phyloP scores from a whole-genome alignment of 2,329 filamentous ascomycete species.

The Phaeosphaeriaceae sp. region DNA sequence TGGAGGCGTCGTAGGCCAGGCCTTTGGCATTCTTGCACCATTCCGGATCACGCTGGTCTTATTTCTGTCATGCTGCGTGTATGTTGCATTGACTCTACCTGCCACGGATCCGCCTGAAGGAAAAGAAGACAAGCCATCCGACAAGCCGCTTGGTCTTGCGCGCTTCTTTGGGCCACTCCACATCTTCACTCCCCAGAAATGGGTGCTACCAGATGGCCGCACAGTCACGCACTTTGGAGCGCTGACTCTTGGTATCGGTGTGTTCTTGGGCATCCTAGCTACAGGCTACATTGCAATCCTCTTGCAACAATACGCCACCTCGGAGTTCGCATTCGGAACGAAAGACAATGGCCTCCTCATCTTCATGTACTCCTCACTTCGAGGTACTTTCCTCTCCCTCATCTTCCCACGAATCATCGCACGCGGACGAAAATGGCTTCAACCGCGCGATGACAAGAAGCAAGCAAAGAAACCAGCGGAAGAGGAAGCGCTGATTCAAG shows the following conservation, averaged over 20 bases:
- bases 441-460: constrained; percentile 22
- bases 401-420: constrained; percentile 55
- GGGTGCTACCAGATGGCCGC: constrained; percentile 60
- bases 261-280: constrained; percentile 72
- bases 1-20: constrained; percentile 70
- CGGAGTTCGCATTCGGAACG: constrained; percentile 54
- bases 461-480: constrained; percentile 11
- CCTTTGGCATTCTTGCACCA: constrained; percentile 67
- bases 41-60: constrained; percentile 69
- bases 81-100: constrained; percentile 53
- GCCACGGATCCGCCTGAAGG: constrained; percentile 54
- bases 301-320: constrained; percentile 58
- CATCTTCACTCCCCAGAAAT: constrained; percentile 65
- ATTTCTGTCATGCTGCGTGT: constrained; percentile 56
- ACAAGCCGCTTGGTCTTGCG: constrained; percentile 49
- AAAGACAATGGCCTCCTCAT: constrained; percentile 56
- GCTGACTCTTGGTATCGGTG: constrained; percentile 68
- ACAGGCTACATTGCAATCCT: constrained; percentile 72
- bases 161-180: constrained; percentile 69
- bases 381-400: constrained; percentile 54
- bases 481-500: constrained; percentile 23
- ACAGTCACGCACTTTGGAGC: constrained; percentile 66
- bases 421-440: constrained; percentile 51
- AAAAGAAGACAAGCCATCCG: constrained; percentile 37
- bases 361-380: constrained; percentile 53